Base-by-base conservation (phyloP, 1,284 basidiomycete species). In the Ustilago trichophora region DNA sequence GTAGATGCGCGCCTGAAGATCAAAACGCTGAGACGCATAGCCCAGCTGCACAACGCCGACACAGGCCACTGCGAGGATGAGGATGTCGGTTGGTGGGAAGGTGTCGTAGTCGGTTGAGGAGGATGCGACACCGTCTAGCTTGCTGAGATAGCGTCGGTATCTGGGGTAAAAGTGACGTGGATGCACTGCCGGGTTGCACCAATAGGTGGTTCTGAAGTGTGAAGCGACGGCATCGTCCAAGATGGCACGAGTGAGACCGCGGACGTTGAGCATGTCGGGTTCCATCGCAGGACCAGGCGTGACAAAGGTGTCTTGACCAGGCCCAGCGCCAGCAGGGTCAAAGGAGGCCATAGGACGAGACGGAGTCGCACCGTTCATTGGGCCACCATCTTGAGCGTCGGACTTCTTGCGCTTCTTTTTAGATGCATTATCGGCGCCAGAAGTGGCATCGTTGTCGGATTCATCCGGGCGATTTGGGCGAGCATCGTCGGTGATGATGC, bases 1-100 rank as follows among this genome's bases (percentile, higher is more conserved):
- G 22, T 31, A 62, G 54, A 68, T 63, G 50, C 65, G 65, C n/a
- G 54, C 43, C 27, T 68, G 65, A 6, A 68, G 59, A 2, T 57
- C 54, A 41, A 68, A 68, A n/a, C 65, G 58, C 16, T 55, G 27
- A 12, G 53, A 48, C 0, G 29, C 44, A 10, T 55, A 47, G 18
- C 44, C 26, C 11, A 63, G 43, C 40, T 68, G 65, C 27, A 51
- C 50, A 3, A 63, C 50, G n/a, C 65, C 65, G 6, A 58, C 50
- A 31, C 65, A 68, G 12, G 65, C 65, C 13, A 58, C 59, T 0
- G 59, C 54, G 12, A 68, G 59, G 27, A 58, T 52, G 35, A 68
- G 26, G 21, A 68, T 58, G 19, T 68, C 58, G 18, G 54, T n/a
- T 0, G 65, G 32, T 16, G 65, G 59, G 24, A 67, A 57, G 2